Conservation (phyloP, 2,329 filamentous ascomycete species). For the Stachybotrys chartarum region DNA sequence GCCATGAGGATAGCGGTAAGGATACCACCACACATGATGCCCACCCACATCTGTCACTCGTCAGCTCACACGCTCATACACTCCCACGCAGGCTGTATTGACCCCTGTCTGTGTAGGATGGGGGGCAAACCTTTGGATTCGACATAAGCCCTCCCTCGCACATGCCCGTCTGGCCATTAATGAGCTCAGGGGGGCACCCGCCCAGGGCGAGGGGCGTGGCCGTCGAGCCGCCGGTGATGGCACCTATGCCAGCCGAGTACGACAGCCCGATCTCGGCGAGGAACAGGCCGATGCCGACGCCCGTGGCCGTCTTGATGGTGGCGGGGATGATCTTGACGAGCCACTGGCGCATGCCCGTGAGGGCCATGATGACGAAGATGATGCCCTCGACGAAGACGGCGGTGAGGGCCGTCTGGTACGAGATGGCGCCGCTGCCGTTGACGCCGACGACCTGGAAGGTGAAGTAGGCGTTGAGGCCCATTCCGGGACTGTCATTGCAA, state of each 20-base stretch:
- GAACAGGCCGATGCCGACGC: constrained; percentile 59
- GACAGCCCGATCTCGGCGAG: constrained; percentile 60
- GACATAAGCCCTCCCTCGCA: constrained; percentile 62
- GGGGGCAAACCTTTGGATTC: constrained; percentile 55
- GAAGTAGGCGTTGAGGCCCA: constrained; percentile 63
- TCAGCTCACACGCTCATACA: constrained; percentile 4
- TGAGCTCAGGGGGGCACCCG: constrained; percentile 57
- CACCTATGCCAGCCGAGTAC: constrained; percentile 75
- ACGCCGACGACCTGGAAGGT: constrained; percentile 59
- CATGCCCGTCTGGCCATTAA: constrained; percentile 37
- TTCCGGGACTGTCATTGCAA: constrained; percentile 43
- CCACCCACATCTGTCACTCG: constrained; percentile 64
- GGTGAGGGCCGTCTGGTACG: constrained; percentile 54
- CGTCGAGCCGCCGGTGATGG: constrained; percentile 60
- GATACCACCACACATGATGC: constrained; percentile 72
- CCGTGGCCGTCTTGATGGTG: constrained; percentile 59
- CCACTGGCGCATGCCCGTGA: constrained; percentile 68
- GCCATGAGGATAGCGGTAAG: constrained; percentile 76
- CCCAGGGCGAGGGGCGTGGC: constrained; percentile 69
- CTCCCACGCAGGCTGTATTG: background rate
- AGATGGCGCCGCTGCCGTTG: constrained; percentile 48
- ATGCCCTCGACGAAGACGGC: constrained; percentile 59
- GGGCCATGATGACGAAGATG: constrained; percentile 55
- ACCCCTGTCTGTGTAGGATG: background rate
- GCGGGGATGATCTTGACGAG: constrained; percentile 58